Percentiles rank a stretch among this genome's conserved stretches.
These are phyloP conservation scores for Pythium dissotocum DNA, from an alignment of 352 stramenopile genomes.

Conservation along the genomic window DNA sequence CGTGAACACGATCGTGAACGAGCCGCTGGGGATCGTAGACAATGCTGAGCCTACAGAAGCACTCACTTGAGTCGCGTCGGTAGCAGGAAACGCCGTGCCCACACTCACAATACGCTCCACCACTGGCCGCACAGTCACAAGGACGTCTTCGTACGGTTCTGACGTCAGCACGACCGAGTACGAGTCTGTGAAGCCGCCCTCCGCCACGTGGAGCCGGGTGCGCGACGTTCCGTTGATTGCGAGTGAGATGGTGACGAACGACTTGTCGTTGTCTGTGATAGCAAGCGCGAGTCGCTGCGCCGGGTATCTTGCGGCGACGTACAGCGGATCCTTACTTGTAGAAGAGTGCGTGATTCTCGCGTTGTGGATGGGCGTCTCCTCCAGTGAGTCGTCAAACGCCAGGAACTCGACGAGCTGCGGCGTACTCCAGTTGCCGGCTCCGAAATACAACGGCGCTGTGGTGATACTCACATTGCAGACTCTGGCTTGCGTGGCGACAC, in stretches of 20 bases:
- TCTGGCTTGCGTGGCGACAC: conserved; percentile 23
- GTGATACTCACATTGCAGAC: conserved; percentile 66
- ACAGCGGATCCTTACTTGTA: conserved; percentile 48
- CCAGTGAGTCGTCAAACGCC: conserved; percentile 63
- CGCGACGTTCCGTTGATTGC: conserved; percentile 18
- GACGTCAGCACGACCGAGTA: conserved; percentile 58
- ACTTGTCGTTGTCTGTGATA: conserved; percentile 68
- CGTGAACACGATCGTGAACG: conserved; percentile 58
- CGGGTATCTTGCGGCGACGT: conserved; percentile 38
- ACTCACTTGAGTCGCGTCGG: conserved; percentile 28
- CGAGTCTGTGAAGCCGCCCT: conserved; percentile 82
- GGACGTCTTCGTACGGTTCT: conserved; percentile 67
- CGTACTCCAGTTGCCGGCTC: conserved; percentile 55
- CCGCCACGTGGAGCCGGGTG: conserved; percentile 54
- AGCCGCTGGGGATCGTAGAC: conserved; percentile 6
- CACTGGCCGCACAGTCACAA: conserved; percentile 36
- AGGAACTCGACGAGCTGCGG: conserved; percentile 60
- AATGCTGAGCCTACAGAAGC: conserved; percentile 1
- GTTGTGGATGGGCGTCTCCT: conserved; percentile 51
- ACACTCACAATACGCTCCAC: conserved; percentile 50
- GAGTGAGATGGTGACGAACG: conserved; percentile 64
- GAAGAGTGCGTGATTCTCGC: conserved; percentile 54
- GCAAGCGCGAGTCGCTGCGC: conserved; percentile 30
- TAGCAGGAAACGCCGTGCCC: conserved; percentile 28
- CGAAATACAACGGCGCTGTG: conserved; percentile 53